Conservation (phyloP, 768 basidiomycete species). For the Hygrocybe coccinea region DNA sequence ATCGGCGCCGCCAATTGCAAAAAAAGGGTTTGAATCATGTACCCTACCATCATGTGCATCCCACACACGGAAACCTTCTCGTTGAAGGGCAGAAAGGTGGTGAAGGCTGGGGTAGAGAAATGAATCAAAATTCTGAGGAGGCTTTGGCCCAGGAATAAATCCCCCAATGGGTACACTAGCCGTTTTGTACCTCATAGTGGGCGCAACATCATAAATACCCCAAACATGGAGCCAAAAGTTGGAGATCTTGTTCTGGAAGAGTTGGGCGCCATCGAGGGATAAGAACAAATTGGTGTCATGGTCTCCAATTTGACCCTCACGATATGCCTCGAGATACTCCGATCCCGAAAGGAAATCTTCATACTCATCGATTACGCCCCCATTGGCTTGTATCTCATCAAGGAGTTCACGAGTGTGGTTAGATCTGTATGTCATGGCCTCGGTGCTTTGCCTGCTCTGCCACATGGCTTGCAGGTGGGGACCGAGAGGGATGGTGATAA, state of each 20-base stretch:
- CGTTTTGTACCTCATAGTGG: slow-evolving; percentile 30
- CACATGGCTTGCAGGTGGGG: slow-evolving; percentile 36
- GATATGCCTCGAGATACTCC: slow-evolving; percentile 25
- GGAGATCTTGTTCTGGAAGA: slow-evolving; percentile 33
- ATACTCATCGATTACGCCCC: slow-evolving; percentile 29
- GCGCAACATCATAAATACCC: slow-evolving; percentile 32
- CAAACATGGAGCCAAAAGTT: slow-evolving; percentile 35
- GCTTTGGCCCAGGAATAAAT: slow-evolving; percentile 34
- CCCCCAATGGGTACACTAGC: slow-evolving; percentile 28
- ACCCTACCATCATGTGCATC: slow-evolving; percentile 5
- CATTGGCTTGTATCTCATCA: slow-evolving; percentile 18
- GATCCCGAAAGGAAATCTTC: slow-evolving; percentile 30
- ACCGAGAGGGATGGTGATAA: slow-evolving; percentile 37
- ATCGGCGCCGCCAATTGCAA: slow-evolving; percentile 30
- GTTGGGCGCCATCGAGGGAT: slow-evolving; percentile 39
- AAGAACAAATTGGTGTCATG: slow-evolving; percentile 32
- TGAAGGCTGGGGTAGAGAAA: slow-evolving; percentile 32
- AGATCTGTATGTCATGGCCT: slow-evolving; percentile 25
- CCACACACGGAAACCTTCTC: slow-evolving; percentile 22
- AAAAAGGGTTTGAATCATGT: slow-evolving; percentile 16
- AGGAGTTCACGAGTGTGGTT: slow-evolving; percentile 8
- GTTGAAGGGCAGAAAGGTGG: slow-evolving; percentile 30
- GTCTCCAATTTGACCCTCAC: slow-evolving; percentile 17
- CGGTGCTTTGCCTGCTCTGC: slow-evolving; percentile 16
- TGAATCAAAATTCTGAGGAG: slow-evolving; percentile 31